A percentile compares a stretch with the other conserved stretches of the same genome.
Evolutionary conservation across 352 stramenopile species (phyloP).

Genomic region (Globisporangium camurandrum): DNA sequence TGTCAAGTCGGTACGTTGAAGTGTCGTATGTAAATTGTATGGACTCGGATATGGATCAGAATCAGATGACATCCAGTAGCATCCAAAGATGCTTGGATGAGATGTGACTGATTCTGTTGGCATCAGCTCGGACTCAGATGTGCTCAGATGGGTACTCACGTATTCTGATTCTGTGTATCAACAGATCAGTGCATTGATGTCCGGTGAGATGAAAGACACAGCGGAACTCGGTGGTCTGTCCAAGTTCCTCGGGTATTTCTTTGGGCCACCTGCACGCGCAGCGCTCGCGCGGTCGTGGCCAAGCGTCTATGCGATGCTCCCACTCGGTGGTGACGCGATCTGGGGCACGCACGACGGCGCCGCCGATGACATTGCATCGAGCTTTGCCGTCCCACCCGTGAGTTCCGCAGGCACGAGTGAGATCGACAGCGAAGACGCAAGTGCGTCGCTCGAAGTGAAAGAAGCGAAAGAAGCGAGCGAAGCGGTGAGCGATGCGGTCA

Average conservation of each 20-base stretch:
- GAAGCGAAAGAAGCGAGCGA: no score
- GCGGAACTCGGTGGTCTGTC: conserved; percentile 82
- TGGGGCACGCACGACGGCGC: conserved; percentile 65
- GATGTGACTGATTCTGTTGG: no score
- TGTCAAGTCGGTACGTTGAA: conserved; percentile 62
- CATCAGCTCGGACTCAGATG: neutral
- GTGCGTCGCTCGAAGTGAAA: no score
- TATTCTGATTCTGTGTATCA: neutral
- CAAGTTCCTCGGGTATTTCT: conserved; percentile 81
- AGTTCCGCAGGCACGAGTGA: neutral
- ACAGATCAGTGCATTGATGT: conserved; percentile 84
- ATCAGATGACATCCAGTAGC: no score
- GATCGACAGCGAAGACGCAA: neutral
- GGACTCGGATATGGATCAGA: no score
- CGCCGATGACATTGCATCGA: conserved; percentile 56
- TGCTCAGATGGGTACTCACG: neutral
- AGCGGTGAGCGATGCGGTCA: neutral
- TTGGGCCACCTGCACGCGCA: conserved; percentile 44
- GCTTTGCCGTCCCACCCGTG: conserved; percentile 36
- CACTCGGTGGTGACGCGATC: conserved; percentile 87
- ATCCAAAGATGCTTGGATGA: no score
- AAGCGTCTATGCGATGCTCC: conserved; percentile 89
- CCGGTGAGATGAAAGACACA: conserved; percentile 95
- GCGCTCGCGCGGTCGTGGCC: conserved; percentile 60
- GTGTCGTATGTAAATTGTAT: no score